Evolutionary conservation across 176 grass and related monocot genomes (phyloP).

Genomic region (Eragrostis nindensis): DNA sequence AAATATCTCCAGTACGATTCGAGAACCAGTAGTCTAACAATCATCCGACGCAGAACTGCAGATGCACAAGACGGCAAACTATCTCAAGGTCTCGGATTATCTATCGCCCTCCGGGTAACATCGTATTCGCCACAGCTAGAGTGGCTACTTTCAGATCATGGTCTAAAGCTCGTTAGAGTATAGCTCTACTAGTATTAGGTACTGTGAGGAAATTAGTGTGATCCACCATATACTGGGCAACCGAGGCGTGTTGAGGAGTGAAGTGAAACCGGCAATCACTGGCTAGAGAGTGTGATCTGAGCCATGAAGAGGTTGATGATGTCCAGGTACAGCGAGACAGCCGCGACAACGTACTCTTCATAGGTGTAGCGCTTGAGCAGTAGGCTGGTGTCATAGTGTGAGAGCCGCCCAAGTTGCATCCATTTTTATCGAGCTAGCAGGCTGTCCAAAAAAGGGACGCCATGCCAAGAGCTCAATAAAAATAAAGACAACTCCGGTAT

Average conservation of each 20-base stretch:
- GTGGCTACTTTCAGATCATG: background rate
- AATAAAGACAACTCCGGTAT: too few species aligned
- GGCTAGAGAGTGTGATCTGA: conserved; percentile 27
- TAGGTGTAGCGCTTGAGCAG: conserved; percentile 67
- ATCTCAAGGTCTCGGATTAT: background rate
- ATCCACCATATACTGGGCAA: conserved; percentile 11
- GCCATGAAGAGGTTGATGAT: conserved; percentile 76
- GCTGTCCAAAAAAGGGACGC: too few species aligned
- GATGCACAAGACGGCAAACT: background rate
- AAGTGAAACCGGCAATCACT: background rate
- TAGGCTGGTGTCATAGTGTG: conserved; percentile 44
- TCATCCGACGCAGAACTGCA: background rate
- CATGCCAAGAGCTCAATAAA: too few species aligned
- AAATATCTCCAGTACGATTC: background rate
- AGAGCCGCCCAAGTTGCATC: too few species aligned
- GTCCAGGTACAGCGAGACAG: conserved; percentile 67
- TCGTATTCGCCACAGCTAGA: conserved; percentile 1
- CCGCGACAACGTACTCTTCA: conserved; percentile 55
- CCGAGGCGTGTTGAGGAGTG: background rate
- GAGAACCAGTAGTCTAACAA: background rate
- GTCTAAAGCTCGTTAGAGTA: background rate
- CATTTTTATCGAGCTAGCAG: too few species aligned
- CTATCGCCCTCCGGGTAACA: background rate
- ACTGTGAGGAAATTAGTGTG: background rate
- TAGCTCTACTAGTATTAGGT: background rate